Percentiles rank a stretch among this genome's conserved stretches.
phyloP scores from a whole-genome alignment of 768 basidiomycete genomes.

The Suillus occidentalis region DNA sequence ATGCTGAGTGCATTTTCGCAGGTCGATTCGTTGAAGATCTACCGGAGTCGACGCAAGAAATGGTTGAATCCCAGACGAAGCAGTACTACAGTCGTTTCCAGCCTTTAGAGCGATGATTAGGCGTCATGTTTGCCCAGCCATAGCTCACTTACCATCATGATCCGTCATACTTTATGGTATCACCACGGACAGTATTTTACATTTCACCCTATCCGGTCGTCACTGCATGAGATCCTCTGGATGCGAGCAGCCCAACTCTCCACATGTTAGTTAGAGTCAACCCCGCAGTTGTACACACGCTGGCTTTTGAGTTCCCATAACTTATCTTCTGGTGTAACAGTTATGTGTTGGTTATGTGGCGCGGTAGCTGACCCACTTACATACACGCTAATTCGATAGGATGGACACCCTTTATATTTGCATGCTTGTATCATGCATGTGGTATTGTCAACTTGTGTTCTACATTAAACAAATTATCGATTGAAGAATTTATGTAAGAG shows the following conservation, averaged over 20 bases:
- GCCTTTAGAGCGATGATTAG: constrained; percentile 43
- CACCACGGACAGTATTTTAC: not conserved
- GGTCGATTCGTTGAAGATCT: constrained; percentile 82
- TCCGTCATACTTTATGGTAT: constrained; percentile 4
- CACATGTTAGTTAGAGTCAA: not conserved
- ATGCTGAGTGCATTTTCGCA: constrained; percentile 28
- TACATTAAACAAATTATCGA: not conserved
- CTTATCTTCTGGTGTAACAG: no score
- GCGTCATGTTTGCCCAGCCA: not conserved
- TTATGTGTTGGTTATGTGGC: no score
- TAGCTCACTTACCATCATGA: constrained; percentile 5
- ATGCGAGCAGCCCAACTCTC: not conserved
- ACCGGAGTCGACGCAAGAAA: constrained; percentile 92
- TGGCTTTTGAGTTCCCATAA: no score
- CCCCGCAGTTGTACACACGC: not conserved
- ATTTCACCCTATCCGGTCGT: not conserved
- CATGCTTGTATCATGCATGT: not conserved
- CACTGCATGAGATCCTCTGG: not conserved
- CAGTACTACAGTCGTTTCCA: constrained; percentile 84
- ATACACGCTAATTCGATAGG: no score
- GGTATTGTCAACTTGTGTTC: not conserved
- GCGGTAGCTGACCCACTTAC: no score
- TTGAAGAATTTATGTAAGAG: not conserved
- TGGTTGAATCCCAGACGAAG: constrained; percentile 83
- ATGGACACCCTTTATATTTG: not conserved